phyloP scores from a whole-genome alignment of 2,329 filamentous ascomycete species.

The Aspergillus proliferans region DNA sequence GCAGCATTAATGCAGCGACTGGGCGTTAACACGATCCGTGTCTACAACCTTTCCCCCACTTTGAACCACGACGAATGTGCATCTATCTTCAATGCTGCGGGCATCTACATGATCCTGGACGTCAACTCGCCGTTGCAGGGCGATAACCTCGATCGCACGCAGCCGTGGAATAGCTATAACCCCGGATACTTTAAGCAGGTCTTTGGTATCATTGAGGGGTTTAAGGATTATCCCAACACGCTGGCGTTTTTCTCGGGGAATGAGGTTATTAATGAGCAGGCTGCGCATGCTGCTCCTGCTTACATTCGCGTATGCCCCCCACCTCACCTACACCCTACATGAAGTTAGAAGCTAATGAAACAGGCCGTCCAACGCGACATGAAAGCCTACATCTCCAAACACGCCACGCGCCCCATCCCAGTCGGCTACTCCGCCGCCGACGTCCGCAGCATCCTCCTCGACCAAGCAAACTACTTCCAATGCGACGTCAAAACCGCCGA shows the following conservation, averaged over 20 bases:
- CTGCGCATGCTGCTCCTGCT: slow-evolving; percentile 47
- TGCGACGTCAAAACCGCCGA: slow-evolving; percentile 45
- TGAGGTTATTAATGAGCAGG: slow-evolving; percentile 61
- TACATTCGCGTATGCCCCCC: slow-evolving; percentile 48
- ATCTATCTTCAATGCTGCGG: slow-evolving; percentile 59
- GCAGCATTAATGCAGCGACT: slow-evolving; percentile 58
- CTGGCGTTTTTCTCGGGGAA: slow-evolving; percentile 64
- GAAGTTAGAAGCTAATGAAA: neutral
- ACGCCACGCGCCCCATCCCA: slow-evolving; percentile 53
- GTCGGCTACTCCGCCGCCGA: slow-evolving; percentile 65
- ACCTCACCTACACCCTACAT: too few relatives aligned
- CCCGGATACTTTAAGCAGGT: slow-evolving; percentile 51
- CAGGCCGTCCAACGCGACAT: slow-evolving; percentile 59
- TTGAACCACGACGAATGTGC: slow-evolving; percentile 57
- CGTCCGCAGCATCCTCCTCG: slow-evolving; percentile 53
- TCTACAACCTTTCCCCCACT: slow-evolving; percentile 57
- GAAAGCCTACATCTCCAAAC: slow-evolving; percentile 60
- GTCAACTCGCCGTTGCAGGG: slow-evolving; percentile 57
- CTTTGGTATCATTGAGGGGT: slow-evolving; percentile 59
- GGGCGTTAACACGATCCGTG: slow-evolving; percentile 60
- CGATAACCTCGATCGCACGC: slow-evolving; percentile 51
- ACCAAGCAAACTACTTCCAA: slow-evolving; percentile 57
- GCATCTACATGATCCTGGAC: slow-evolving; percentile 61
- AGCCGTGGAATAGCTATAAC: slow-evolving; percentile 52
- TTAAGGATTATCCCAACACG: slow-evolving; percentile 61